Evolutionary conservation across 2,329 filamentous ascomycete species (phyloP).

Genomic region (Xylariaceae sp.): DNA sequence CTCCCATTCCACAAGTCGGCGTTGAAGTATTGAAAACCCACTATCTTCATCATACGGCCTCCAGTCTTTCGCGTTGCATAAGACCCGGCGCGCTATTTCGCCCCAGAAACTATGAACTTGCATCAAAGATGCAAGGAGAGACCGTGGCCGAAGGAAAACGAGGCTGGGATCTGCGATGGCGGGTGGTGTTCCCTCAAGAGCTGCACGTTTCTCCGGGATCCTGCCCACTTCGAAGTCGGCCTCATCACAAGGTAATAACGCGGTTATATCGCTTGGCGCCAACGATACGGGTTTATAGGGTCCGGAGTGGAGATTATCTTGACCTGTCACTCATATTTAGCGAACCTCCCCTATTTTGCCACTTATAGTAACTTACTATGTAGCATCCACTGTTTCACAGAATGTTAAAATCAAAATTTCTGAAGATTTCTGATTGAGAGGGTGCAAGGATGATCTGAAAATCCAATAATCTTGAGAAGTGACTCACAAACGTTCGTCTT

Average conservation of each 20-base stretch:
- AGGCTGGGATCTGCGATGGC: slow-evolving; percentile 44
- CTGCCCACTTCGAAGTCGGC: slow-evolving; percentile 46
- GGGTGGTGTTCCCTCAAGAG: slow-evolving; percentile 50
- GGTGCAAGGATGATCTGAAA: neutral
- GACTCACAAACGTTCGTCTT: slow-evolving; percentile 49
- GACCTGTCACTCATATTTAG: slow-evolving; percentile 30
- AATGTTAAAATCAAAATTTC: neutral
- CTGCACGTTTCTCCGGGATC: slow-evolving; percentile 47
- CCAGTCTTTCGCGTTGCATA: slow-evolving; percentile 40
- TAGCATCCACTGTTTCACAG: slow-evolving; percentile 49
- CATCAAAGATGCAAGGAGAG: slow-evolving; percentile 53
- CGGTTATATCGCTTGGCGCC: slow-evolving; percentile 49
- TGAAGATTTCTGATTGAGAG: neutral
- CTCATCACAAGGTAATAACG: slow-evolving; percentile 51
- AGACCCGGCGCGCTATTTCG: slow-evolving; percentile 45
- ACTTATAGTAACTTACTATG: slow-evolving; percentile 37
- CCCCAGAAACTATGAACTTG: slow-evolving; percentile 55
- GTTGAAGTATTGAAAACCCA: slow-evolving; percentile 43
- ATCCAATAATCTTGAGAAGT: neutral
- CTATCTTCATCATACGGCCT: slow-evolving; percentile 45
- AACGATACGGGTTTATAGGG: slow-evolving; percentile 49
- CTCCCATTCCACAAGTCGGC: slow-evolving; percentile 46
- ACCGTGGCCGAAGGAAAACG: slow-evolving; percentile 41
- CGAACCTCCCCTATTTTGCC: slow-evolving; percentile 3
- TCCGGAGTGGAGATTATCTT: slow-evolving; percentile 54